Conservation (phyloP, 1,139 yeast species). For the Magnusiomyces clavatus region DNA sequence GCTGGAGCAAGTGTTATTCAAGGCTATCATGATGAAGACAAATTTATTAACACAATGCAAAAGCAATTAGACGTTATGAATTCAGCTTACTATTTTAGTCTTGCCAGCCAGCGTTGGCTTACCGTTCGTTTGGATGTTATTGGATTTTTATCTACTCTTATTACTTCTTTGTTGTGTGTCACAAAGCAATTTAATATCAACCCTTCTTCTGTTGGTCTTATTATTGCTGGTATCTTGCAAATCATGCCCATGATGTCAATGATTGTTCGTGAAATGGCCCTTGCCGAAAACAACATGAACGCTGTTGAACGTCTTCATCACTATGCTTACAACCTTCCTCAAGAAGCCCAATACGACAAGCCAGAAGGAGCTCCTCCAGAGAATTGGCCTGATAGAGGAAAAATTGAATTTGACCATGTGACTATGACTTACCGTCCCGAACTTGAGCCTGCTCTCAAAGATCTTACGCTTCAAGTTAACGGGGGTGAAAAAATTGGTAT, state of each 20-base stretch:
- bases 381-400: slow-evolving; percentile 58
- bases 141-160: slow-evolving; percentile 40
- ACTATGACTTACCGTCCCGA: slow-evolving; percentile 66
- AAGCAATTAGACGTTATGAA: slow-evolving; percentile 53
- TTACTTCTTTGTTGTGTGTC: slow-evolving; percentile 54
- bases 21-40: slow-evolving; percentile 43
- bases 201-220: slow-evolving; percentile 65
- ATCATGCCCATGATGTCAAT: slow-evolving; percentile 26
- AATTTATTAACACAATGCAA: slow-evolving; percentile 48
- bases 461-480: slow-evolving; percentile 39
- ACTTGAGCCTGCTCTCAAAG: slow-evolving; percentile 63
- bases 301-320: slow-evolving; percentile 75
- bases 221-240: slow-evolving; percentile 41
- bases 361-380: slow-evolving; percentile 50
- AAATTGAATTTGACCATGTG: slow-evolving; percentile 49
- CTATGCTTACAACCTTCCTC: slow-evolving; percentile 62
- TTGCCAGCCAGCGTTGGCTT: slow-evolving; percentile 76
- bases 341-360: slow-evolving; percentile 47
- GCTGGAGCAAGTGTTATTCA: slow-evolving; percentile 66
- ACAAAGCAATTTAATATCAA: slow-evolving; percentile 52
- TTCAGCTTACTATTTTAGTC: slow-evolving; percentile 59
- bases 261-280: slow-evolving; percentile 46
- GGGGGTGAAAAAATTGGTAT: slow-evolving; percentile 62
- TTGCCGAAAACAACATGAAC: slow-evolving; percentile 75
- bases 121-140: slow-evolving; percentile 52